A percentile compares a stretch with the other conserved stretches of the same genome.
Evolutionary conservation across 495 filamentous ascomycete species (phyloP).

Genomic region (Xylaria scruposa): DNA sequence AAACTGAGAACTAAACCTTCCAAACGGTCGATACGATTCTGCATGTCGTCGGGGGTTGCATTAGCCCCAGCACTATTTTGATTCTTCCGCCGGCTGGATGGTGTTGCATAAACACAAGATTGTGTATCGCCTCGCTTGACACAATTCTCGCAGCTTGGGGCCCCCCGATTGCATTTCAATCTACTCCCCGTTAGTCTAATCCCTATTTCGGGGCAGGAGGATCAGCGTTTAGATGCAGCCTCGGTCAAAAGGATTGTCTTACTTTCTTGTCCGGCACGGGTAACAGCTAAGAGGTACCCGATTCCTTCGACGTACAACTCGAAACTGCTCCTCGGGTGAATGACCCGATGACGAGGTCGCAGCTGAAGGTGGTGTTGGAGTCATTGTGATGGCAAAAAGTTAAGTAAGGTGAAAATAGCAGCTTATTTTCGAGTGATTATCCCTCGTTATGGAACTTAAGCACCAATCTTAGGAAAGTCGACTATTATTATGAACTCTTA

Average conservation of each 20-base stretch:
- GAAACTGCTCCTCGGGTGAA: conserved; percentile 86
- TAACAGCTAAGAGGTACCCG: conserved; percentile 93
- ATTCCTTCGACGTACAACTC: conserved; percentile 92
- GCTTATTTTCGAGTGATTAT: neutral
- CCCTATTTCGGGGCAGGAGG: conserved; percentile 20
- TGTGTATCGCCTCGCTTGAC: conserved; percentile 82
- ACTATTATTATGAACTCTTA: neutral
- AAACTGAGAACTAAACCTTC: conserved; percentile 93
- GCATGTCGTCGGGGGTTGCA: conserved; percentile 91
- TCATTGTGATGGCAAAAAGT: conserved; percentile 60
- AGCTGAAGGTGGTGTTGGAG: conserved; percentile 90
- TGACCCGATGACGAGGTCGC: conserved; percentile 74
- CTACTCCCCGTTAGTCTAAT: conserved; percentile 41
- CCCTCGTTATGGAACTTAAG: neutral
- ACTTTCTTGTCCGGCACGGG: conserved; percentile 95
- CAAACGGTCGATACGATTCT: conserved; percentile 95
- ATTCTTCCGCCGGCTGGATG: conserved; percentile 77
- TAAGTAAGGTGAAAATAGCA: neutral
- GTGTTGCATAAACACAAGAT: conserved; percentile 89
- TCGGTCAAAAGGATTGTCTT: conserved; percentile 47
- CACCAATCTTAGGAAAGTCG: neutral
- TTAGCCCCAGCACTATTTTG: conserved; percentile 61
- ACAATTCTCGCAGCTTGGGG: conserved; percentile 92
- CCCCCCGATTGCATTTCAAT: conserved; percentile 87
- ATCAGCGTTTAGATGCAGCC: conserved; percentile 20